A percentile compares a stretch with the other conserved stretches of the same genome.
Conservation (phyloP, 108 stramenopile species). For the Parmales sp. region DNA sequence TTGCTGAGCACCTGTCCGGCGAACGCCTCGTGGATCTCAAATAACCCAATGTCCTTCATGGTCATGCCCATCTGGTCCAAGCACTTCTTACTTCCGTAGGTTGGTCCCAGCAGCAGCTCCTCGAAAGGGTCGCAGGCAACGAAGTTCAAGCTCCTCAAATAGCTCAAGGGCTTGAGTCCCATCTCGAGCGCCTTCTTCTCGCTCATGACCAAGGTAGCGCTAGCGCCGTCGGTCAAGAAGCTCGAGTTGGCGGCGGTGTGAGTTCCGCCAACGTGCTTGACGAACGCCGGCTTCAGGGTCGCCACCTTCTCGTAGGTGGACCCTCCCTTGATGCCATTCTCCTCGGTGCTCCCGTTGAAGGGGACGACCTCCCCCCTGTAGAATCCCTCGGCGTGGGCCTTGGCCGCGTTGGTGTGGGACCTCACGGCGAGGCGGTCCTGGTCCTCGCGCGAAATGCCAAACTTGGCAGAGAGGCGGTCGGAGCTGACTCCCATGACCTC, state of each 20-base stretch:
- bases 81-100: constrained; percentile 74
- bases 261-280: constrained; percentile 85
- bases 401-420: constrained; percentile 72
- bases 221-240: constrained; percentile 93
- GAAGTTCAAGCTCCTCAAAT: constrained; percentile 85
- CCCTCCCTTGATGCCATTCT: constrained; percentile 93
- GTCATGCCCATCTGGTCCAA: constrained; percentile 63
- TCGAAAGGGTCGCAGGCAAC: constrained; percentile 96
- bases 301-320: constrained; percentile 78
- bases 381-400: constrained; percentile 83
- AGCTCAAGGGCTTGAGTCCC: constrained; percentile 87
- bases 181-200: constrained; percentile 86
- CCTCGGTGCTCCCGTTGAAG: constrained; percentile 71
- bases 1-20: constrained; percentile 97
- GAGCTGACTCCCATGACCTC: constrained; percentile 97
- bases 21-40: constrained; percentile 99
- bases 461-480: constrained; percentile 87
- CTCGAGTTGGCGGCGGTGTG: constrained; percentile 98
- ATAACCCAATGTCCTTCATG: constrained; percentile 81
- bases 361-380: constrained; percentile 84
- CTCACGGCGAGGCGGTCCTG: constrained; percentile 92
- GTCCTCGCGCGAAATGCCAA: constrained; percentile 81
- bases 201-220: constrained; percentile 82
- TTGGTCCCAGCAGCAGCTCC: constrained; percentile 56
- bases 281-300: constrained; percentile 92